These are phyloP conservation scores for Apiotrichum laibachii DNA, from an alignment of 1,284 basidiomycete genomes.

Conservation along the genomic window DNA sequence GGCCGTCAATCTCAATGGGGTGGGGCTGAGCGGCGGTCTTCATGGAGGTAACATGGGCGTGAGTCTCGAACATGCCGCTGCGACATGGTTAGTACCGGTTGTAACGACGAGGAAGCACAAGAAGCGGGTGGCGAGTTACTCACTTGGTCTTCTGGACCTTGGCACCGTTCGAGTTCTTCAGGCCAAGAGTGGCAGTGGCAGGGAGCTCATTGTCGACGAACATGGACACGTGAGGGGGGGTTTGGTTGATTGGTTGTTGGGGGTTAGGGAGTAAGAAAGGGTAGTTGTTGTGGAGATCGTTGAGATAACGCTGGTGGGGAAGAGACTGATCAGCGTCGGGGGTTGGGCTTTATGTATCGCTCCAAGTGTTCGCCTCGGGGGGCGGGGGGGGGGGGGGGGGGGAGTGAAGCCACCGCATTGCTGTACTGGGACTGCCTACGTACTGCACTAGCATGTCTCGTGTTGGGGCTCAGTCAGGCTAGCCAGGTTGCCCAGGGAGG, in stretches of 20 bases:
- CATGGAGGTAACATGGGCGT: constrained; percentile 6
- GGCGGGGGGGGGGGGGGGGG: no score
- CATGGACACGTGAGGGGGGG: constrained; percentile 11
- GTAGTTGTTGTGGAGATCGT: background rate
- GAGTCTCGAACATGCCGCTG: constrained; percentile 22
- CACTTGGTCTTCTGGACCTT: constrained; percentile 4
- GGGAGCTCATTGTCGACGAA: constrained; percentile 9
- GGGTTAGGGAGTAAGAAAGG: background rate
- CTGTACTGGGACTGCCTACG: no score
- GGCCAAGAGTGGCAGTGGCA: background rate
- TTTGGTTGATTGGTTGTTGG: background rate
- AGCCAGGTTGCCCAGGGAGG: no score
- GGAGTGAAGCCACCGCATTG: no score
- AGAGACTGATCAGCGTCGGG: no score
- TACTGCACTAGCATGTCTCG: no score
- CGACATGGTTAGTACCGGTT: background rate
- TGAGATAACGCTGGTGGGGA: no score
- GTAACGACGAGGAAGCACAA: background rate
- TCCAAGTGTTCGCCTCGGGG: no score
- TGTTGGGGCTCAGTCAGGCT: no score
- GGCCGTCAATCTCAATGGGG: constrained; percentile 19
- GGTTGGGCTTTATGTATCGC: no score
- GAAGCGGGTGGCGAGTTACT: background rate
- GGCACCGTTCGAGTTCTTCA: background rate
- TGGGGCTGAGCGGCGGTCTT: background rate